A percentile compares a stretch with the other conserved stretches of the same genome.
Conservation (phyloP, 1,284 basidiomycete species). For the Ceratobasidium sp. region DNA sequence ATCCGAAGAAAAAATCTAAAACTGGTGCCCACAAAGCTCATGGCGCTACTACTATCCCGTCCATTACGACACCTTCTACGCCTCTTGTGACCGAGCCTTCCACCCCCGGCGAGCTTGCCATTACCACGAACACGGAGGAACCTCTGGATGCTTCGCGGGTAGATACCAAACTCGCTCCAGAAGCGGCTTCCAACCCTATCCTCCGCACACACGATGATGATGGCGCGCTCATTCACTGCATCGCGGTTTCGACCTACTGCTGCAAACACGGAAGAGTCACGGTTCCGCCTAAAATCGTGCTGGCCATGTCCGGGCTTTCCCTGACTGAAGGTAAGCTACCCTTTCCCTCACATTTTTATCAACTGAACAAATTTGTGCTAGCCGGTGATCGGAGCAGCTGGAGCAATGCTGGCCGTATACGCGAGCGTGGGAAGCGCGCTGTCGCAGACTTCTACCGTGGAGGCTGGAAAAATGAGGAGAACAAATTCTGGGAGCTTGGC, state of each 20-base stretch:
- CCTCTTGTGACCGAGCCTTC: slow-evolving; percentile 1
- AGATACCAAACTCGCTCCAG: not conserved
- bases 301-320: slow-evolving; percentile 49
- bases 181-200: not conserved
- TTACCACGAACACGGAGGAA: not conserved
- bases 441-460: slow-evolving; percentile 38
- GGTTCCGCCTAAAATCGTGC: slow-evolving; percentile 62
- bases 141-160: not conserved
- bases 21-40: not conserved
- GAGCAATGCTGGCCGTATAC: slow-evolving; percentile 2
- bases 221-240: slow-evolving; percentile 64
- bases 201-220: slow-evolving; percentile 41
- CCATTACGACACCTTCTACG: slow-evolving; percentile 4
- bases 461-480: slow-evolving; percentile 40
- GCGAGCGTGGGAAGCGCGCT: slow-evolving; percentile 7
- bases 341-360: not conserved
- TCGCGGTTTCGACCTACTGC: slow-evolving; percentile 70
- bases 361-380: not conserved
- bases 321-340: slow-evolving; percentile 13
- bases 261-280: slow-evolving; percentile 80
- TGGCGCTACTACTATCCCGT: not conserved
- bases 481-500: slow-evolving; percentile 24
- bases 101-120: not conserved
- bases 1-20: slow-evolving; percentile 5
- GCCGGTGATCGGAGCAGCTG: slow-evolving; percentile 1